These are phyloP conservation scores for Solanum bukasovii DNA, from an alignment of 257 asterid species.

Conservation along the genomic window DNA sequence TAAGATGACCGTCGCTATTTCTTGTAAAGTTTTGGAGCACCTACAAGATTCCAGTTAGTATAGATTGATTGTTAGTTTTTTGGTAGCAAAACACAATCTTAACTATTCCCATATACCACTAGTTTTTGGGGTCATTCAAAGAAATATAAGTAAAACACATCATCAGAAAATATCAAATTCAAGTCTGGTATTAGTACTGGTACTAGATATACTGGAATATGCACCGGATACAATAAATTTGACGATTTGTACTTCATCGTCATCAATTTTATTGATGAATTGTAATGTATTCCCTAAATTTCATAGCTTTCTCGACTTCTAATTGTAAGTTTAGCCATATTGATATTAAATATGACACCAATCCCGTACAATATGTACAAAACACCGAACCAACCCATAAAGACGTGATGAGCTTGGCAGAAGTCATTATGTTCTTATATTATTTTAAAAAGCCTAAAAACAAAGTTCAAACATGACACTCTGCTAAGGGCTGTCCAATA, in stretches of 20 bases:
- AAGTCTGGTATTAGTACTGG: not conserved
- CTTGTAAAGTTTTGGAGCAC: not conserved
- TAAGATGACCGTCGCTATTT: not conserved
- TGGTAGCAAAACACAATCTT: not conserved
- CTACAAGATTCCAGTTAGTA: not conserved
- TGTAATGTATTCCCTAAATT: not conserved
- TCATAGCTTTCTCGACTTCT: not conserved
- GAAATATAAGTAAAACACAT: not conserved
- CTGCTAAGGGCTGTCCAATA: not conserved
- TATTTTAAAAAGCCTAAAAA: not conserved
- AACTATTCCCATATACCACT: not conserved
- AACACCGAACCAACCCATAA: not conserved
- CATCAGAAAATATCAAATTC: not conserved
- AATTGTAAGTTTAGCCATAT: not conserved
- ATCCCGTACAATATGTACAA: not conserved
- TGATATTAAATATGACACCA: not conserved
- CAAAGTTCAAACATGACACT: not conserved
- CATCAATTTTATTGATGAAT: not conserved
- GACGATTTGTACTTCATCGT: not conserved
- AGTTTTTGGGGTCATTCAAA: not conserved
- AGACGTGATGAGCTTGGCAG: not conserved
- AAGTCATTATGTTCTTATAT: not conserved
- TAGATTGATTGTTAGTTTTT: not conserved
- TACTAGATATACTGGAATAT: not conserved
- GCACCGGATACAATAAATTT: not conserved